Percentiles rank a stretch among this genome's conserved stretches.
Conservation (phyloP, 2,329 filamentous ascomycete genomes). For the Neobulgaria alba region DNA sequence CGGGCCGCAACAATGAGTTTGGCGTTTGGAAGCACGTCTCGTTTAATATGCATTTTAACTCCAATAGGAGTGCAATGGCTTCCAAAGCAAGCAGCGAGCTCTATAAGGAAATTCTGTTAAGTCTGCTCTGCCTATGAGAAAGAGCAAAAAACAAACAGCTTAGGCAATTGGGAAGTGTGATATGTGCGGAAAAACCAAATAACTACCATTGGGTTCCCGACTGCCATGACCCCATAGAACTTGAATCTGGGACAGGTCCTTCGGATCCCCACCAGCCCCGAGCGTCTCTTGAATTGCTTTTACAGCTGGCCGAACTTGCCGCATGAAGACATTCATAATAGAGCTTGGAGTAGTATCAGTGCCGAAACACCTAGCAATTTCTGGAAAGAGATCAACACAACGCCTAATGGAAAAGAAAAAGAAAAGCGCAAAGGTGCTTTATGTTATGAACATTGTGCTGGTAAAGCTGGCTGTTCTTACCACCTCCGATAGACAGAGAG, state of each 20-base stretch:
- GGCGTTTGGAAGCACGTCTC: constrained; percentile 29
- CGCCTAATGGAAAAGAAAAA: no score
- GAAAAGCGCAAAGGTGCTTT: not conserved
- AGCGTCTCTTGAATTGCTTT: constrained; percentile 1
- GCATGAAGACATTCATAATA: constrained; percentile 2
- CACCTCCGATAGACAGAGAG: constrained; percentile 21
- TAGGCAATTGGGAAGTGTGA: not conserved
- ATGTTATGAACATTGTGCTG: no score
- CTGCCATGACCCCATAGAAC: constrained; percentile 5
- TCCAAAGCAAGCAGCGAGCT: constrained; percentile 33
- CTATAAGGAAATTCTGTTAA: constrained; percentile 1
- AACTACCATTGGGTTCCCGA: constrained; percentile 2
- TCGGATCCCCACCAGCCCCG: constrained; percentile 1
- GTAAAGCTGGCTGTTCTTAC: constrained; percentile 5
- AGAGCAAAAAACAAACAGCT: not conserved
- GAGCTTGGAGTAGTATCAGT: constrained; percentile 45
- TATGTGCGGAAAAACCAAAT: not conserved
- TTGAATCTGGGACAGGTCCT: constrained; percentile 8
- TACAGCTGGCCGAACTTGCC: not conserved
- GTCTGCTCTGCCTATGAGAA: no score
- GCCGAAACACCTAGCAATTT: constrained; percentile 7
- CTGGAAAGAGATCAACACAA: constrained; percentile 11
- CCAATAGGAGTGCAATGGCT: constrained; percentile 44
- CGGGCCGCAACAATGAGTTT: constrained; percentile 26
- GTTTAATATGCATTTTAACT: constrained; percentile 27